Conservation (phyloP, 768 basidiomycete species). For the Suillus spraguei region DNA sequence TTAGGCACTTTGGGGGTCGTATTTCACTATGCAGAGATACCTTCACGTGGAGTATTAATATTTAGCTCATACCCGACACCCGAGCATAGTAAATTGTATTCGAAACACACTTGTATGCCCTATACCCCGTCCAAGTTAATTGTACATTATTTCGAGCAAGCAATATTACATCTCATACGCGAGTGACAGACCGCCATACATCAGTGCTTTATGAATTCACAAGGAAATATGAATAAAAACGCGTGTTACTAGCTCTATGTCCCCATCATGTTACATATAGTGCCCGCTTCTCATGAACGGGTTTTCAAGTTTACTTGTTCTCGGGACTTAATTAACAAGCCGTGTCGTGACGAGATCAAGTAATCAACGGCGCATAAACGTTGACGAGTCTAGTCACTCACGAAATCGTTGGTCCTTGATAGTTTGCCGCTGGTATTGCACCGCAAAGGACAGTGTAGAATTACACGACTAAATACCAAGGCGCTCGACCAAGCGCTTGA, state of each 20-base stretch:
- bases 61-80: no score
- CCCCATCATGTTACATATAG: not conserved
- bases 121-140: no score
- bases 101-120: no score
- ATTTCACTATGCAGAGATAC: not conserved
- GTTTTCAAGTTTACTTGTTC: not conserved
- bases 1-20: not conserved
- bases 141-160: no score
- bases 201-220: not conserved
- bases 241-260: not conserved
- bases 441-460: conserved; percentile 15
- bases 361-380: not conserved
- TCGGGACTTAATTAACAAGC: not conserved
- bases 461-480: not conserved
- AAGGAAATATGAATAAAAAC: not conserved
- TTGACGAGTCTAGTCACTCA: not conserved
- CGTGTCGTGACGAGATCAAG: not conserved
- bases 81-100: no score
- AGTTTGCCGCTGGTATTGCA: conserved; percentile 1
- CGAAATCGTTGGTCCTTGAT: not conserved
- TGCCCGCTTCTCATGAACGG: not conserved
- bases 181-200: no score
- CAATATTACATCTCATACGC: no score
- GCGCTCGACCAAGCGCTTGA: not conserved
- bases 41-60: not conserved